These are phyloP conservation scores for Albifimbria verrucaria DNA, from an alignment of 2,329 filamentous ascomycete genomes.

Conservation along the genomic window DNA sequence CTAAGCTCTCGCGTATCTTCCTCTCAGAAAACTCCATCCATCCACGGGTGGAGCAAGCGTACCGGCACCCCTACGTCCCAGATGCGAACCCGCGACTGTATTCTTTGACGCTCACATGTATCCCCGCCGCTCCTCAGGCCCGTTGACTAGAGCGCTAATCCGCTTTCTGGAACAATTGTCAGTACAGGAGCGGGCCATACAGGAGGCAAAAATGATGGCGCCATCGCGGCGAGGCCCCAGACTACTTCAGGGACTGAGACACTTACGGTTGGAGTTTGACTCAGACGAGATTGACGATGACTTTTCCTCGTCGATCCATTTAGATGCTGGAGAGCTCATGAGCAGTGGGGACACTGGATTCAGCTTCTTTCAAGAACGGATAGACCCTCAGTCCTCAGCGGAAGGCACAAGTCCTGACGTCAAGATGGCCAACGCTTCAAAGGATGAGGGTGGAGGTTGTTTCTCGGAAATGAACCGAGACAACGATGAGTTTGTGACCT, in stretches of 20 bases:
- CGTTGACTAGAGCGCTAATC: constrained; percentile 44
- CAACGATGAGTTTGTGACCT: constrained; percentile 17
- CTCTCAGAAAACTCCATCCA: constrained; percentile 44
- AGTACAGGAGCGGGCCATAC: constrained; percentile 46
- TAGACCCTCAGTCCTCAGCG: not conserved
- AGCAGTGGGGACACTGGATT: constrained; percentile 35
- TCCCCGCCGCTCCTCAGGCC: constrained; percentile 54
- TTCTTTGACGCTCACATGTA: constrained; percentile 49
- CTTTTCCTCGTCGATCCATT: constrained; percentile 25
- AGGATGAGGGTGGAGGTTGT: not conserved
- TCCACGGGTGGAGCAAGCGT: constrained; percentile 40
- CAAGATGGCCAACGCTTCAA: not conserved
- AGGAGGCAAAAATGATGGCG: constrained; percentile 17
- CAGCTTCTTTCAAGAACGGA: constrained; percentile 39
- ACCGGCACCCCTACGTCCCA: constrained; percentile 46
- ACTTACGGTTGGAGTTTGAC: constrained; percentile 53
- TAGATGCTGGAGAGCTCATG: constrained; percentile 42
- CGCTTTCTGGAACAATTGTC: constrained; percentile 44
- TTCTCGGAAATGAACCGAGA: constrained; percentile 10
- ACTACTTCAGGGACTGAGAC: constrained; percentile 48
- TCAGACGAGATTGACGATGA: constrained; percentile 36
- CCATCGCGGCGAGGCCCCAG: constrained; percentile 35
- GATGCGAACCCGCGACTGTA: constrained; percentile 54
- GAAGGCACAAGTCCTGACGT: not conserved
- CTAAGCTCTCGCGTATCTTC: constrained; percentile 31